phyloP scores from a whole-genome alignment of 2,329 filamentous ascomycete species.

The Sclerotinia minor region DNA sequence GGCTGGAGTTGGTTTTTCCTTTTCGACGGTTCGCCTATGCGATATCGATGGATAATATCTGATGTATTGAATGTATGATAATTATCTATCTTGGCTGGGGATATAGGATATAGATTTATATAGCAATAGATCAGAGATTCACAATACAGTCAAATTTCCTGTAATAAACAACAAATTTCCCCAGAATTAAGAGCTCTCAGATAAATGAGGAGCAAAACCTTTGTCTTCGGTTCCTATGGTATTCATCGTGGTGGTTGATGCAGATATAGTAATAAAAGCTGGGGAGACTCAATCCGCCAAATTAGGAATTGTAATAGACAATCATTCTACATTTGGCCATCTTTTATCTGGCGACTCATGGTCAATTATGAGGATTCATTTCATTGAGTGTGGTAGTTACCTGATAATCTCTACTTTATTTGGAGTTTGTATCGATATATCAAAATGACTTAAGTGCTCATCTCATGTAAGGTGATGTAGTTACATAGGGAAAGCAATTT shows the following conservation, averaged over 20 bases:
- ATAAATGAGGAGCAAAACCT: no score
- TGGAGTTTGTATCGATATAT: not conserved
- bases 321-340: not conserved
- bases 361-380: not conserved
- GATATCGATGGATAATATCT: not conserved
- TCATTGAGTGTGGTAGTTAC: not conserved
- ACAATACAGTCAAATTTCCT: not conserved
- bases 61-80: not conserved
- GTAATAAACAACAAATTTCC: not conserved
- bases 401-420: not conserved
- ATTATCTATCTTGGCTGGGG: not conserved
- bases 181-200: no score
- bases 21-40: not conserved
- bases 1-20: not conserved
- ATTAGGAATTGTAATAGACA: no score
- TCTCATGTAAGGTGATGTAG: no score
- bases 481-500: not conserved
- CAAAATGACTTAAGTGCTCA: not conserved
- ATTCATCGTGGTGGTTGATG: no score
- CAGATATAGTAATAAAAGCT: no score
- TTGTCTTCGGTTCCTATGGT: no score
- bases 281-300: no score
- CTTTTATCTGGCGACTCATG: not conserved
- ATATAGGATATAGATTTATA: not conserved
- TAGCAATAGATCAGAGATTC: not conserved